Percentiles rank a stretch among this genome's conserved stretches.
Conservation (phyloP, 2,329 filamentous ascomycete species). For the Fusarium napiforme region DNA sequence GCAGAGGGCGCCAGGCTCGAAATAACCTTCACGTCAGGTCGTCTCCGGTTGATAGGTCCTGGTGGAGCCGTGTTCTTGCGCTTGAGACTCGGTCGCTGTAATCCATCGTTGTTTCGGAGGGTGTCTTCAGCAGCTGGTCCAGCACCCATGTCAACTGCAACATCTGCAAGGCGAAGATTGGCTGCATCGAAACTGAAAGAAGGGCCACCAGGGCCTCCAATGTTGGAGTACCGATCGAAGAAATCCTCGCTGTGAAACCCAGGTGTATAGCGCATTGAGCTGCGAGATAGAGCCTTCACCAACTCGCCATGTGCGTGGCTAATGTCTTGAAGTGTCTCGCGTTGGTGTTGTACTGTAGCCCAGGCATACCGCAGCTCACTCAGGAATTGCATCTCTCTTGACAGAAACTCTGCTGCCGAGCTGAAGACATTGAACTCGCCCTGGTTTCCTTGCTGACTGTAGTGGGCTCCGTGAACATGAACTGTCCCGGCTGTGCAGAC, state of each 20-base stretch:
- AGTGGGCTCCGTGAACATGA: conserved; percentile 87
- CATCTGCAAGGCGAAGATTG: conserved; percentile 77
- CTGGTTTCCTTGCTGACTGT: conserved; percentile 64
- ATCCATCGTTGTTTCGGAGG: conserved; percentile 49
- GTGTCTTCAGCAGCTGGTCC: conserved; percentile 66
- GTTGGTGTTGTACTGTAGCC: conserved; percentile 83
- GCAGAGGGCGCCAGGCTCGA: conserved; percentile 44
- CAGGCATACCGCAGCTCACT: conserved; percentile 79
- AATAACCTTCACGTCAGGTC: conserved; percentile 52
- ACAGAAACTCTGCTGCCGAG: conserved; percentile 74
- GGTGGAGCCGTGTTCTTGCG: conserved; percentile 59
- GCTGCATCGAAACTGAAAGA: conserved; percentile 76
- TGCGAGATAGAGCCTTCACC: conserved; percentile 76
- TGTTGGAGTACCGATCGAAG: conserved; percentile 79
- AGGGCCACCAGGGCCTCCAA: conserved; percentile 67
- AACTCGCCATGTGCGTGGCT: conserved; percentile 83
- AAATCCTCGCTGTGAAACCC: conserved; percentile 90
- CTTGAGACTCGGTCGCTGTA: conserved; percentile 57
- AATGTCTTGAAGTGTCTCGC: conserved; percentile 80
- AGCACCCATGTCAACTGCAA: conserved; percentile 68
- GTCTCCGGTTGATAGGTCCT: conserved; percentile 51
- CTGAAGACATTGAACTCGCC: conserved; percentile 72
- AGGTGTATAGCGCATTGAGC: conserved; percentile 75
- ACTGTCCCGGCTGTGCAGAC: conserved; percentile 88
- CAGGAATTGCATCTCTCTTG: conserved; percentile 82